Base-by-base conservation (phyloP, 371 early-diverging fungal genomes). In the Mucor piriformis region DNA sequence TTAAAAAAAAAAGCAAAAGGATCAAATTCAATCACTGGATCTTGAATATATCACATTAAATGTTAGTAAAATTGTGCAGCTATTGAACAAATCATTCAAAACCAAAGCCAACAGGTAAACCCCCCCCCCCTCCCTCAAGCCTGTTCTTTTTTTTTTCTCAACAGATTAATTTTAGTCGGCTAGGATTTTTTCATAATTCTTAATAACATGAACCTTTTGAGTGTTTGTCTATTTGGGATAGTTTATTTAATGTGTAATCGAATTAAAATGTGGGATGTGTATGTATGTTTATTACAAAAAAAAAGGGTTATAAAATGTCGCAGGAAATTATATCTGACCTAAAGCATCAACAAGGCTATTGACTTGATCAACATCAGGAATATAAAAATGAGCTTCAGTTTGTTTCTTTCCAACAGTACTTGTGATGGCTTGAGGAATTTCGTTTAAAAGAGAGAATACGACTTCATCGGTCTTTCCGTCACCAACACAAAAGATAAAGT, bases 341-440 rank as follows among this genome's bases (percentile, higher is more conserved):
- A 85, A 65, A 35, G 74, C 74, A 34, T 74, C 80, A 13, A 88
- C 65, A 43, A 90, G 64, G n/a, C 64, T 76, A 56, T 83, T 83
- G 12, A 90, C 88, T 51, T 87, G 79, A 18, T 72, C 74, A 10
- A 86, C 86, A 61, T 76, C 77, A 5, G 92, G 90, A 49, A 96
- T 82, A 61, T 89, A 96, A 66, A 81, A 91, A 58, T 84, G 85
- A 33, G 98, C 97, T 62, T 95, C 95, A 0, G 98, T 95, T 69
- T 91, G 91, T 66, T 98, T 98, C 79, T 95, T 94, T 12, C 97
- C 98, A 6, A 98, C 97, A 0, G 97, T 98, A 51, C 90, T 83
- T 12, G 95, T 96, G 54, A 90, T 83, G 23, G 83, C 67, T 53
- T 84, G 70, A 1, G 83, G 78, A 18, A 83, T 81, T 61, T 86